A percentile compares a stretch with the other conserved stretches of the same genome.
phyloP scores from a whole-genome alignment of 345 rosid species.

The Bruguiera sexangula region DNA sequence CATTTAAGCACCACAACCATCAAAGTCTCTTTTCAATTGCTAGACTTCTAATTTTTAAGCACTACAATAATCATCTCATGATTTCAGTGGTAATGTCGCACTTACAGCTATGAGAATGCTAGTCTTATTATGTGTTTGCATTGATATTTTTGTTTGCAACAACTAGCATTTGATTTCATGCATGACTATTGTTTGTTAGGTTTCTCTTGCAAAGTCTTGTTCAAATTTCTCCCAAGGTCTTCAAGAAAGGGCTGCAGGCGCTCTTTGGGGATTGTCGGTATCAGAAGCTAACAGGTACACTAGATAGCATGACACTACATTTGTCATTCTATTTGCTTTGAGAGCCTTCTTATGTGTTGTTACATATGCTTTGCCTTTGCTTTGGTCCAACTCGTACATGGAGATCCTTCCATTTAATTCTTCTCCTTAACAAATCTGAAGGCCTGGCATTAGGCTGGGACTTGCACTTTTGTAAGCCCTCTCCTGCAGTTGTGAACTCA shows the following conservation, averaged over 20 bases:
- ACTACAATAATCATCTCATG: no score
- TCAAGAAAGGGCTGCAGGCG: constrained; percentile 46
- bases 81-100: no score
- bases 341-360: neutral
- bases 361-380: neutral
- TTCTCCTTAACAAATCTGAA: neutral
- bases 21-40: no score
- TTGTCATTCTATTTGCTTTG: neutral
- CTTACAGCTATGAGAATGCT: neutral
- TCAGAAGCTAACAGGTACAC: constrained; percentile 35
- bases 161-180: neutral
- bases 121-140: neutral
- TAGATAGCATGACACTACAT: no score
- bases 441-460: neutral
- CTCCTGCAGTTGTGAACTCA: neutral
- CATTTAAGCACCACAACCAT: no score
- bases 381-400: neutral
- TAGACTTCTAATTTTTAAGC: no score
- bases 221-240: constrained; percentile 32
- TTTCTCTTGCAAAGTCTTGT: constrained; percentile 37
- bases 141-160: neutral
- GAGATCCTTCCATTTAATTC: neutral
- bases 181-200: constrained; percentile 15
- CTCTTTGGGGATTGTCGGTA: constrained; percentile 41
- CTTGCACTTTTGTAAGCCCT: neutral